Conservation (phyloP, 495 filamentous ascomycete genomes). For the Trichoderma virens region DNA sequence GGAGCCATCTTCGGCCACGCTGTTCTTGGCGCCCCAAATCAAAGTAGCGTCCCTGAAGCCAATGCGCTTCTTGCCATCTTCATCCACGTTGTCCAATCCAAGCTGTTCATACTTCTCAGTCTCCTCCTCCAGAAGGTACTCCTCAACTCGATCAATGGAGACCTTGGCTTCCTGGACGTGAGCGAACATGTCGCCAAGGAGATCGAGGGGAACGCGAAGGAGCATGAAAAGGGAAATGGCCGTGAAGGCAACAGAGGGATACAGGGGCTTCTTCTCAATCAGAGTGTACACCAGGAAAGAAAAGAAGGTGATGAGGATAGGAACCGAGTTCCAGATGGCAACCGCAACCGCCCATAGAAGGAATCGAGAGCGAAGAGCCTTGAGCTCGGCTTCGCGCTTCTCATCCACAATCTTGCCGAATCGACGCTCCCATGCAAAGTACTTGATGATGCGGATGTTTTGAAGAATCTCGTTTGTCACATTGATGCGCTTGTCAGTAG, state of each 20-base stretch:
- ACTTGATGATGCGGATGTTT: constrained; percentile 99
- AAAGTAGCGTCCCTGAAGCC: constrained; percentile 80
- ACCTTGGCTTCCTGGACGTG: constrained; percentile 98
- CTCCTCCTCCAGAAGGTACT: constrained; percentile 90
- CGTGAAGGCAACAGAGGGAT: constrained; percentile 93
- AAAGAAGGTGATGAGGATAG: constrained; percentile 90
- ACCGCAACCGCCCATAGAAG: constrained; percentile 87
- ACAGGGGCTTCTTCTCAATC: constrained; percentile 79
- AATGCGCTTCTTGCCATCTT: constrained; percentile 57
- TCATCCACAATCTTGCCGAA: constrained; percentile 83
- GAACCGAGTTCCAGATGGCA: constrained; percentile 93
- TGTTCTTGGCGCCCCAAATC: constrained; percentile 73
- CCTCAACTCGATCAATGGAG: constrained; percentile 91
- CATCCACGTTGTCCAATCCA: constrained; percentile 49
- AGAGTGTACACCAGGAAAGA: constrained; percentile 91
- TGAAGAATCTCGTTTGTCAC: constrained; percentile 94
- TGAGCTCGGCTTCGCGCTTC: constrained; percentile 72
- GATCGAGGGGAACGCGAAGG: constrained; percentile 90
- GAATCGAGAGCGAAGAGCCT: constrained; percentile 70
- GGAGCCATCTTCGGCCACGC: constrained; percentile 48
- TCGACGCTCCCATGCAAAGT: constrained; percentile 96
- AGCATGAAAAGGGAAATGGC: constrained; percentile 92
- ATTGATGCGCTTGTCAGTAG: constrained; percentile 94
- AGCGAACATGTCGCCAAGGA: constrained; percentile 97
- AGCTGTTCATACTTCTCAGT: constrained; percentile 95